Conservation (phyloP, 2,329 filamentous ascomycete species). For the Trichothecium roseum region DNA sequence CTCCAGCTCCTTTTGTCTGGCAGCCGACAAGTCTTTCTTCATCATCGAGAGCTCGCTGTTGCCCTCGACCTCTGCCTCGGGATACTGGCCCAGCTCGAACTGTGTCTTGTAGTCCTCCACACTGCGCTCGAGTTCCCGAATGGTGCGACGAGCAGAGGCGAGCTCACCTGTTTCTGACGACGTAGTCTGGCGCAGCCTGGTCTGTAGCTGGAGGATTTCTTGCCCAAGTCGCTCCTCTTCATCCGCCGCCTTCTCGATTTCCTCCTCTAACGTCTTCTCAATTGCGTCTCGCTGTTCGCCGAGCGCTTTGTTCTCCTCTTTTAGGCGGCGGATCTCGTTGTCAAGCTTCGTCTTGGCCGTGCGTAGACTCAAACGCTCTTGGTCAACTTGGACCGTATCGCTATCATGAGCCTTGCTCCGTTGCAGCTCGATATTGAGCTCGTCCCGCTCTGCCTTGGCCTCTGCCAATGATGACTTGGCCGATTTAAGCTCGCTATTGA, state of each 20-base stretch:
- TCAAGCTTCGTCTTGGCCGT: slow-evolving; percentile 59
- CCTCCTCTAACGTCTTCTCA: slow-evolving; percentile 54
- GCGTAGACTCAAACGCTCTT: slow-evolving; percentile 59
- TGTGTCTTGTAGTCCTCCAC: slow-evolving; percentile 43
- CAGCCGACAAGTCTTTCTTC: slow-evolving; percentile 50
- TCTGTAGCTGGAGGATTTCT: slow-evolving; percentile 42
- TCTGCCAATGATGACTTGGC: slow-evolving; percentile 46
- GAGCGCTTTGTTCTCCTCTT: slow-evolving; percentile 51
- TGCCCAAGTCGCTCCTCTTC: slow-evolving; percentile 53
- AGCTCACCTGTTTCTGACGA: slow-evolving; percentile 42
- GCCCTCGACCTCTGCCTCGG: slow-evolving; percentile 23
- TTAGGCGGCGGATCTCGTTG: slow-evolving; percentile 52
- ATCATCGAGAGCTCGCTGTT: slow-evolving; percentile 48
- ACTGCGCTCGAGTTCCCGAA: slow-evolving; percentile 54
- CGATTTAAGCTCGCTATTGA: slow-evolving; percentile 50
- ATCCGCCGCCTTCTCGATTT: slow-evolving; percentile 54
- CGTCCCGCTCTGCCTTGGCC: slow-evolving; percentile 54
- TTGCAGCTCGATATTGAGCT: slow-evolving; percentile 51
- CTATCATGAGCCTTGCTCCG: slow-evolving; percentile 43
- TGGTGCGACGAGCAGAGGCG: slow-evolving; percentile 48
- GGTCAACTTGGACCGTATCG: slow-evolving; percentile 51
- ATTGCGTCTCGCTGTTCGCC: slow-evolving; percentile 45
- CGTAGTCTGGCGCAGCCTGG: slow-evolving; percentile 31
- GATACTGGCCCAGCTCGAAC: slow-evolving; percentile 21
- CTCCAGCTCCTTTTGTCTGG: slow-evolving; percentile 56